phyloP scores from a whole-genome alignment of 352 stramenopile species.

The Pythium oligandrum region DNA sequence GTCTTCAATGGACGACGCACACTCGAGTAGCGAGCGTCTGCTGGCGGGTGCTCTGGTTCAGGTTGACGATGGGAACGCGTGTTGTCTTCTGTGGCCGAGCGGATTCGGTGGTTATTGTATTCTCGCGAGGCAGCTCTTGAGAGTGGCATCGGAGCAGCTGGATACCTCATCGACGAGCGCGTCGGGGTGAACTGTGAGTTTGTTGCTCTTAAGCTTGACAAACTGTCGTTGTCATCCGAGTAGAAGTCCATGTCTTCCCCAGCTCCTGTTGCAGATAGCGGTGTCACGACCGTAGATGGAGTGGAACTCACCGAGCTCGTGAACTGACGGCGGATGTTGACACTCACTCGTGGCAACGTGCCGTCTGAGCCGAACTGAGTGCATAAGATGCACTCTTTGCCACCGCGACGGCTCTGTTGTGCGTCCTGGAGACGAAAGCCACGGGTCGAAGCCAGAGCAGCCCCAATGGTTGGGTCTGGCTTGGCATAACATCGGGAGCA shows the following conservation, averaged over 20 bases:
- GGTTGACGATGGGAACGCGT: background rate
- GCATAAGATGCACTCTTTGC: conserved; percentile 57
- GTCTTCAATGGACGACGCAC: conserved; percentile 23
- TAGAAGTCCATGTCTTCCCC: too few species aligned
- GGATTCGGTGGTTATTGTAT: background rate
- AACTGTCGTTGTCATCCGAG: too few species aligned
- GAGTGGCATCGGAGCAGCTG: background rate
- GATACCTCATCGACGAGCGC: conserved; percentile 11
- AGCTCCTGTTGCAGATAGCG: too few species aligned
- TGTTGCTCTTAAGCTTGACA: too few species aligned
- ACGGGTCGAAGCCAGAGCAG: conserved; percentile 3
- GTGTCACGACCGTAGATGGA: conserved; percentile 1
- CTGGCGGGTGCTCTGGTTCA: background rate
- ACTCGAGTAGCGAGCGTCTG: conserved; percentile 1
- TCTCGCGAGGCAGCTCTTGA: too few species aligned
- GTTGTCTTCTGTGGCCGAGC: conserved; percentile 2
- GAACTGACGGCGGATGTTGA: conserved; percentile 27
- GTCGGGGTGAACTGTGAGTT: background rate
- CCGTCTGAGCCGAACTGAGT: conserved; percentile 41
- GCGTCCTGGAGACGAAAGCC: conserved; percentile 2
- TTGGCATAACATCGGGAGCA: conserved; percentile 54
- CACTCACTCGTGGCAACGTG: conserved; percentile 19
- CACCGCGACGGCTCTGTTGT: conserved; percentile 11
- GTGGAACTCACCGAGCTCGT: conserved; percentile 21
- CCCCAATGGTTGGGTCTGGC: background rate